Evolutionary conservation across 306 rosid genomes (phyloP).

Genomic region (Betula pendula): DNA sequence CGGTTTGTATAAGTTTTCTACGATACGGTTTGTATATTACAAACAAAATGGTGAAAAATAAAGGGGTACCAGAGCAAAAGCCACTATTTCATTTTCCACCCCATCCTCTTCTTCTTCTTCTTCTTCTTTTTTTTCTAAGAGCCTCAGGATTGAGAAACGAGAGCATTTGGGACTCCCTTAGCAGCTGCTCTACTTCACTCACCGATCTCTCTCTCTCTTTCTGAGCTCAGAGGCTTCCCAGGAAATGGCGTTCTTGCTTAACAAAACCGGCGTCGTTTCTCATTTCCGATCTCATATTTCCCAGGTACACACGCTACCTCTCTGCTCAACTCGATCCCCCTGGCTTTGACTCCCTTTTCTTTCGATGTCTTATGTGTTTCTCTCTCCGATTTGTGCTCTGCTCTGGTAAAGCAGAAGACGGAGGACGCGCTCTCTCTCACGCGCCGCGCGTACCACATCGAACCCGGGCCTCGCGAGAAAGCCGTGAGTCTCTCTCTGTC

Average conservation of each 20-base stretch:
- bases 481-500: conserved; percentile 57
- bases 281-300: conserved; percentile 55
- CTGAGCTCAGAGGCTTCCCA: conserved; percentile 5
- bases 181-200: not conserved
- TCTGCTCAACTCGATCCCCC: not conserved
- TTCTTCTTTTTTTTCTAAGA: not conserved
- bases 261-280: conserved; percentile 55
- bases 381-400: conserved; percentile 10
- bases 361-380: not conserved
- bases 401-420: conserved; percentile 36
- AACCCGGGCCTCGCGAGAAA: conserved; percentile 80
- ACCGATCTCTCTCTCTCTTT: conserved; percentile 11
- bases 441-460: conserved; percentile 74
- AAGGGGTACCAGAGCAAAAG: not conserved
- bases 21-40: too few relatives aligned
- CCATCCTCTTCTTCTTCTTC: not conserved
- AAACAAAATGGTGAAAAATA: too few relatives aligned
- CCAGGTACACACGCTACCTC: conserved; percentile 36
- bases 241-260: conserved; percentile 73
- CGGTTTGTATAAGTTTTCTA: too few relatives aligned
- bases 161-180: not conserved
- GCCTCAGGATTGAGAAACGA: not conserved
- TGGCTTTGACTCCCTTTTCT: not conserved
- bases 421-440: conserved; percentile 44
- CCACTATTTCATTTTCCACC: not conserved